A percentile compares a stretch with the other conserved stretches of the same genome.
phyloP scores from a whole-genome alignment of 2,329 filamentous ascomycete genomes.

The Venturia effusa region DNA sequence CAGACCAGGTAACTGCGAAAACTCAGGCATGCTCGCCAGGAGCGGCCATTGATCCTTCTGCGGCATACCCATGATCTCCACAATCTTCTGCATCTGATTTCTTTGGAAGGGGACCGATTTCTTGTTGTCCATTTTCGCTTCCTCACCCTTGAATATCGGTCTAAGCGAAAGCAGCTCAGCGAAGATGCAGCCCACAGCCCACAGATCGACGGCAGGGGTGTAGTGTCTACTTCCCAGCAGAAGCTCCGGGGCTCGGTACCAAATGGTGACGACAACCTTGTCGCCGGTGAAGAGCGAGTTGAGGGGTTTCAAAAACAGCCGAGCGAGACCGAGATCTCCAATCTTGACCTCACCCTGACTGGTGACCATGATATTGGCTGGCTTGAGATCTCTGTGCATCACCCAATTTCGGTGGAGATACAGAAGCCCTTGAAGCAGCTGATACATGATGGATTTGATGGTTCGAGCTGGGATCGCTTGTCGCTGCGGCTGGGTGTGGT shows the following conservation, averaged over 20 bases:
- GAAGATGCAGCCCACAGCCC: constrained; percentile 97
- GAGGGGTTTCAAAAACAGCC: constrained; percentile 86
- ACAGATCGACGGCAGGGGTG: constrained; percentile 92
- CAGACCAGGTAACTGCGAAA: constrained; percentile 52
- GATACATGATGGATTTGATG: constrained; percentile 90
- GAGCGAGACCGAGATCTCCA: constrained; percentile 83
- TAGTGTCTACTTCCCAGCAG: constrained; percentile 91
- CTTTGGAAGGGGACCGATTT: constrained; percentile 95
- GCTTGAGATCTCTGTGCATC: constrained; percentile 90
- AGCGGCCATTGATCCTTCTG: constrained; percentile 83
- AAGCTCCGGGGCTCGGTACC: constrained; percentile 93
- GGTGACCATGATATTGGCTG: constrained; percentile 98
- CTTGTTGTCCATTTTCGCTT: constrained; percentile 98
- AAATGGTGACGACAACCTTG: constrained; percentile 97
- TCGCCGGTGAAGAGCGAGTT: constrained; percentile 88
- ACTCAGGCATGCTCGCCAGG: constrained; percentile 78
- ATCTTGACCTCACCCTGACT: constrained; percentile 85
- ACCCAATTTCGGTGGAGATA: constrained; percentile 98
- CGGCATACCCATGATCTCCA: constrained; percentile 88
- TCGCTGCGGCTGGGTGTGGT: constrained; percentile 81
- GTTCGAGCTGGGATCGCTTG: constrained; percentile 81
- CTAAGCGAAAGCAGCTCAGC: constrained; percentile 82
- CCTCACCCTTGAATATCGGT: constrained; percentile 96
- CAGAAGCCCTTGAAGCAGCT: constrained; percentile 86
- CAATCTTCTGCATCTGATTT: constrained; percentile 98